These are phyloP conservation scores for Ocimum tenuiflorum DNA, from an alignment of 257 asterid genomes.

Conservation along the genomic window DNA sequence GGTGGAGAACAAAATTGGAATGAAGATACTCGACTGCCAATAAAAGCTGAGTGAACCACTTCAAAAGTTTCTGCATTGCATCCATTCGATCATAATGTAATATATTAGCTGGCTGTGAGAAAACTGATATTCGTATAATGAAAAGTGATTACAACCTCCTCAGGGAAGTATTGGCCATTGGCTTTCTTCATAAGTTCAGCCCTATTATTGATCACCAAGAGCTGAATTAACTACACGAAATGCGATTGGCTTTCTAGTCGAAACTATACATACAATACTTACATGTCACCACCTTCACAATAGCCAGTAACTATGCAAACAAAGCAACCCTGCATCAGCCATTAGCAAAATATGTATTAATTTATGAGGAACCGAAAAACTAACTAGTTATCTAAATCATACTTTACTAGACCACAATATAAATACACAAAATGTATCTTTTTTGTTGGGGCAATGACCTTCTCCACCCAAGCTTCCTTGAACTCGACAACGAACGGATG, in stretches of 20 bases:
- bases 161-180: conserved; percentile 83
- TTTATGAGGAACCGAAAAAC: not conserved
- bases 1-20: conserved; percentile 84
- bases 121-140: not conserved
- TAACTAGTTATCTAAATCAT: not conserved
- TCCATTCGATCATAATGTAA: conserved; percentile 12
- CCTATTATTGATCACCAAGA: conserved; percentile 41
- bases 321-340: conserved; percentile 76
- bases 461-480: conserved; percentile 99
- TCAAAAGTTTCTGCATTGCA: conserved; percentile 62
- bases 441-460: conserved; percentile 41
- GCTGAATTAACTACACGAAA: not conserved
- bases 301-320: conserved; percentile 94
- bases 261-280: conserved; percentile 28
- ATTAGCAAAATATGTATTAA: not conserved
- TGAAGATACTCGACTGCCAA: conserved; percentile 96
- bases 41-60: conserved; percentile 87
- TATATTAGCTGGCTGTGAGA: not conserved
- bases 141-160: conserved; percentile 54
- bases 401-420: not conserved
- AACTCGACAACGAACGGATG: conserved; percentile 88
- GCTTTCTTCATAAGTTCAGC: conserved; percentile 91
- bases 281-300: conserved; percentile 99
- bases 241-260: not conserved
- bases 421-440: not conserved